Evolutionary conservation across 2,329 filamentous ascomycete species (phyloP).

Genomic region (Stagonosporopsis cucurbitacearum): DNA sequence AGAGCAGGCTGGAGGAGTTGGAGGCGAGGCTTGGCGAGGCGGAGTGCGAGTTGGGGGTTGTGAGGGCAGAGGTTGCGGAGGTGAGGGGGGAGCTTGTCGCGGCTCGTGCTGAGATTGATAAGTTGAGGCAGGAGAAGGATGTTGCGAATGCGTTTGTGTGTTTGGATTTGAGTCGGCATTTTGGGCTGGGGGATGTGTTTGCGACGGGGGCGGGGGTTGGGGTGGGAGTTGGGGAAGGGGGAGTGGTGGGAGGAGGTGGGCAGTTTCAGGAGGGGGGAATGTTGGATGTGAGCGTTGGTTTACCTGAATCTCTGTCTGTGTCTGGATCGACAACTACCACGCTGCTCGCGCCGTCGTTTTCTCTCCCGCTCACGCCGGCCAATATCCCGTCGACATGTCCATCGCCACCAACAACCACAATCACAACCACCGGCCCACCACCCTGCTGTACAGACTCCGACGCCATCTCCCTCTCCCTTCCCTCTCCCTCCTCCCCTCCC

Average conservation of each 20-base stretch:
- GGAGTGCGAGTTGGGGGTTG: slow-evolving; percentile 34
- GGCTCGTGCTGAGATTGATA: background rate
- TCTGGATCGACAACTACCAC: no score
- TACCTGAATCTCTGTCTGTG: no score
- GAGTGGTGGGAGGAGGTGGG: background rate
- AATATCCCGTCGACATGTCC: background rate
- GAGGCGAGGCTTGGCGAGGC: slow-evolving; percentile 45
- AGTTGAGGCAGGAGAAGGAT: slow-evolving; percentile 29
- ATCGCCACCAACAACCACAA: no score
- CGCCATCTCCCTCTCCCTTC: background rate
- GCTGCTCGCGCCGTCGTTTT: background rate
- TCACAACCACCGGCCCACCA: slow-evolving; percentile 22
- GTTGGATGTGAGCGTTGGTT: no score
- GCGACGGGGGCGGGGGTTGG: background rate
- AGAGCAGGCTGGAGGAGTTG: slow-evolving; percentile 50
- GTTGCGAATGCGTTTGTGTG: slow-evolving; percentile 12
- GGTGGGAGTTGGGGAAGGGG: background rate
- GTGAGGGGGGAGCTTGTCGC: background rate
- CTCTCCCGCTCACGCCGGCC: background rate
- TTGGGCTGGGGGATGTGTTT: slow-evolving; percentile 1
- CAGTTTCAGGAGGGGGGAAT: no score
- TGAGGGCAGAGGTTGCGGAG: slow-evolving; percentile 28
- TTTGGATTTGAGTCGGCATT: slow-evolving; percentile 14
- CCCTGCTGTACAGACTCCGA: slow-evolving; percentile 33
- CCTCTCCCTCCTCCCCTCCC: background rate